Conservation (phyloP, 1,139 yeast genomes). For the Diutina mesorugosa region DNA sequence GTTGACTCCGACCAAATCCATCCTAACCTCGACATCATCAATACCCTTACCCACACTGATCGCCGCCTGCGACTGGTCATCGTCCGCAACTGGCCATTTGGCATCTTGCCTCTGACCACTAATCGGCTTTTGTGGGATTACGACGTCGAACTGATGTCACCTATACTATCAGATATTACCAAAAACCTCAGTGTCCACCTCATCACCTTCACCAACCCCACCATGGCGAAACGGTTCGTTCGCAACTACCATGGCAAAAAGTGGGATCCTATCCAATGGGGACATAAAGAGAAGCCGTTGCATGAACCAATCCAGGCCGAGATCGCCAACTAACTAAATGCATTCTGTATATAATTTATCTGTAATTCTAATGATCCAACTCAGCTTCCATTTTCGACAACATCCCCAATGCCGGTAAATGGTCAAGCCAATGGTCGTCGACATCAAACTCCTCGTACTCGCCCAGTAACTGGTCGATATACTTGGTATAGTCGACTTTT, state of each 20-base stretch:
- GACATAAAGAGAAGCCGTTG: slow-evolving; percentile 16
- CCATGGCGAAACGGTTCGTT: slow-evolving; percentile 41
- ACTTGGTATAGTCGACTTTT: slow-evolving; percentile 29
- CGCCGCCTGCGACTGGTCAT: slow-evolving; percentile 15
- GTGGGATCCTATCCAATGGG: slow-evolving; percentile 20
- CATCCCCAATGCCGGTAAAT: slow-evolving; percentile 37
- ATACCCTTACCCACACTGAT: slow-evolving; percentile 8
- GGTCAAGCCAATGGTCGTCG: slow-evolving; percentile 32
- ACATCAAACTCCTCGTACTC: slow-evolving; percentile 18
- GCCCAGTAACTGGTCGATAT: slow-evolving; percentile 13
- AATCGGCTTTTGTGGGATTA: slow-evolving; percentile 28
- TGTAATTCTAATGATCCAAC: slow-evolving; percentile 9
- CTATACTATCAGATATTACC: slow-evolving; percentile 12
- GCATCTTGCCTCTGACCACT: slow-evolving; percentile 19
- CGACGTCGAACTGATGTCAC: slow-evolving; percentile 15
- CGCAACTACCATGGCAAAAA: slow-evolving; percentile 39
- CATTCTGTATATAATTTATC: slow-evolving; percentile 2
- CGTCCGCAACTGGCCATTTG: slow-evolving; percentile 29
- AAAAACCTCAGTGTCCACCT: slow-evolving; percentile 19
- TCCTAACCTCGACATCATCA: slow-evolving; percentile 4
- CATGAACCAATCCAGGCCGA: slow-evolving; percentile 11
- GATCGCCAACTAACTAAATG: background rate
- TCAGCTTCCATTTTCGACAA: slow-evolving; percentile 33
- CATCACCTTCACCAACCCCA: slow-evolving; percentile 33
- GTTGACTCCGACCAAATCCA: background rate